Base-by-base conservation (phyloP, 2,329 filamentous ascomycete species). In the Fusarium sp. region DNA sequence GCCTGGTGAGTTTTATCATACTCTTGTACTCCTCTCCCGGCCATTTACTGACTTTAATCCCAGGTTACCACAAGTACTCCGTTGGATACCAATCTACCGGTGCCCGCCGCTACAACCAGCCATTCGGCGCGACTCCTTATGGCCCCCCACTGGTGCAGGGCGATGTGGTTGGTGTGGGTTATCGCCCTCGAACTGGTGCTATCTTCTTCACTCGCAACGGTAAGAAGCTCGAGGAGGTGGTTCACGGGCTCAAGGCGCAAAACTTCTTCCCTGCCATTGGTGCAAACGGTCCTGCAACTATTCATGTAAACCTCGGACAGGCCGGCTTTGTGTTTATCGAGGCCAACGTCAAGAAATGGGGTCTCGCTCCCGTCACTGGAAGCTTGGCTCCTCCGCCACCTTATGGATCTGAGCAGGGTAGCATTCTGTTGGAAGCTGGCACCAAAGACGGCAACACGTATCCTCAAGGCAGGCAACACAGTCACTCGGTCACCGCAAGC, bases 291-390 rank as follows among this genome's bases (percentile, higher is more conserved):
- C 96, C 96, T 18, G 94, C 93, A 75, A 91, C 91, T 31, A 89
- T 99, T 2, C 95, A 99, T 78, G 96, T 98, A 77, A 99, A 99
- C 79, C 97, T 99, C 78, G 96, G 96, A 10, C 96, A 99, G 79
- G 93, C 96, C 76, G 96, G 96, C 33, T 99, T 98, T 77, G 96
- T 99, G 48, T 99, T 98, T 77, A 98, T 99, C 74, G 96, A 99
- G 81, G 96, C 95, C 66, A 99, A 99, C 76, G 96, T 99, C 64
- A 99, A 99, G 89, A 99, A 98, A 85, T 99, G 96, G 96, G 96
- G 96, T 3, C 84, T 99, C 57, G 96, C 96, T 47, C 96, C 96
- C 8, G 97, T 97, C 87, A 98, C 93, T 3, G 96, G 96, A 62
- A 97, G 93, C 75, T 85, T 99, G 63, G 96, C 96, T 28, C 96